Percentiles rank a stretch among this genome's conserved stretches.
Conservation (phyloP, 306 rosid genomes). For the Prinsepia uniflora region DNA sequence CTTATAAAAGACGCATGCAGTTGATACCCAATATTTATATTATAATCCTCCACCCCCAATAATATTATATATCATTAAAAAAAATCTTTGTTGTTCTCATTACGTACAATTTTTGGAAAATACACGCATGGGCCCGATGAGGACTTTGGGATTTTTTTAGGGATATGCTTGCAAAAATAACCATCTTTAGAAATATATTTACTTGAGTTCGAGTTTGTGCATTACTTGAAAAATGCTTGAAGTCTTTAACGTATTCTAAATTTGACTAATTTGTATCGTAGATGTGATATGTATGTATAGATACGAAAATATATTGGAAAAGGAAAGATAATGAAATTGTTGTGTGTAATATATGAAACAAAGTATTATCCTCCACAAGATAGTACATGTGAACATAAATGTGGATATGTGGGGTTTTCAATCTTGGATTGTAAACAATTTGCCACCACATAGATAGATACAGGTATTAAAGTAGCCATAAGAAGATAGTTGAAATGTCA, state of each 20-base stretch:
- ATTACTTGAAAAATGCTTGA: no score
- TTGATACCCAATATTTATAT: no score
- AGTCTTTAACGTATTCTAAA: no score
- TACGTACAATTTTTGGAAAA: no score
- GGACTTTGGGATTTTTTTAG: neutral
- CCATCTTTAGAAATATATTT: no score
- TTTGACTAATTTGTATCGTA: no score
- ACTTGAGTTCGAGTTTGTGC: no score
- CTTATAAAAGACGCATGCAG: no score
- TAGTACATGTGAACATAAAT: constrained; percentile 35
- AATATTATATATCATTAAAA: no score
- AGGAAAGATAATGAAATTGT: neutral
- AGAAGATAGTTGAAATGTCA: constrained; percentile 56
- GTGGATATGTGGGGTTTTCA: constrained; percentile 10
- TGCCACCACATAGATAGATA: constrained; percentile 44
- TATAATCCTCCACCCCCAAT: no score
- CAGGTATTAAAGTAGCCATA: constrained; percentile 37
- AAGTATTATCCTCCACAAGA: constrained; percentile 43
- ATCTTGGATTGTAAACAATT: constrained; percentile 31
- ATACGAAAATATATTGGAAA: neutral
- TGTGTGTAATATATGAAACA: constrained; percentile 9
- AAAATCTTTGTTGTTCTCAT: no score
- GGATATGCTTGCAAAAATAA: no score
- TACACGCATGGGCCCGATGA: neutral
- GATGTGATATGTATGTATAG: neutral